Percentiles rank a stretch among this genome's conserved stretches.
Conservation (phyloP, 306 rosid genomes). For the Corylus avellana region DNA sequence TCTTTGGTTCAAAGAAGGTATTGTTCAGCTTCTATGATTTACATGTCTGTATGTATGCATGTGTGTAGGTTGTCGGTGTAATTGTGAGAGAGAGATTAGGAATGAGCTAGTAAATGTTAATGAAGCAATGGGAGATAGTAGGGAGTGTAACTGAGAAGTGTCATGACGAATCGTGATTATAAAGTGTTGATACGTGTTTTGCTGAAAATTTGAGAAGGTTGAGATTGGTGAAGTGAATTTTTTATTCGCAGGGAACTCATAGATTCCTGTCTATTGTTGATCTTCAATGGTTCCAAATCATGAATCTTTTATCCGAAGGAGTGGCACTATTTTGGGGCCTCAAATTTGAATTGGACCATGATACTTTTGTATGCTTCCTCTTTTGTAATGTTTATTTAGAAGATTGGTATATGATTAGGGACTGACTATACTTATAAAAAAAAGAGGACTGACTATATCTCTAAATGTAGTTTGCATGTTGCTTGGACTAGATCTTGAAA, state of each 20-base stretch:
- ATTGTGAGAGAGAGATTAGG: neutral
- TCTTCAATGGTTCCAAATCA: neutral
- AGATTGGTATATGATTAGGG: neutral
- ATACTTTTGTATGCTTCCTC: neutral
- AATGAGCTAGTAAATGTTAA: too few relatives aligned
- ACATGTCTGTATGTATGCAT: neutral
- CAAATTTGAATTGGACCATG: neutral
- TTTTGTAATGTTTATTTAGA: neutral
- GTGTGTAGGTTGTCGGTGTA: neutral
- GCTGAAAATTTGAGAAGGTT: neutral
- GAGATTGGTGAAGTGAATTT: neutral
- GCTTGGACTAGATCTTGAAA: neutral
- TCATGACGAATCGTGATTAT: neutral
- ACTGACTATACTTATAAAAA: neutral
- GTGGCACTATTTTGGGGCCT: neutral
- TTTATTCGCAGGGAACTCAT: neutral
- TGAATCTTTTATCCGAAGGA: neutral
- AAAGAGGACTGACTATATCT: neutral
- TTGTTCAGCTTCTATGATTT: neutral
- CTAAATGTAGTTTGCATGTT: neutral
- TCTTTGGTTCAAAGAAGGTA: constrained; percentile 67
- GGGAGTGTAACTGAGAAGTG: too few relatives aligned
- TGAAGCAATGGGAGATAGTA: too few relatives aligned
- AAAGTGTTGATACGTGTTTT: neutral
- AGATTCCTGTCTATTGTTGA: neutral